phyloP scores from a whole-genome alignment of 495 filamentous ascomycete species.

The Apiosordaria backusii region DNA sequence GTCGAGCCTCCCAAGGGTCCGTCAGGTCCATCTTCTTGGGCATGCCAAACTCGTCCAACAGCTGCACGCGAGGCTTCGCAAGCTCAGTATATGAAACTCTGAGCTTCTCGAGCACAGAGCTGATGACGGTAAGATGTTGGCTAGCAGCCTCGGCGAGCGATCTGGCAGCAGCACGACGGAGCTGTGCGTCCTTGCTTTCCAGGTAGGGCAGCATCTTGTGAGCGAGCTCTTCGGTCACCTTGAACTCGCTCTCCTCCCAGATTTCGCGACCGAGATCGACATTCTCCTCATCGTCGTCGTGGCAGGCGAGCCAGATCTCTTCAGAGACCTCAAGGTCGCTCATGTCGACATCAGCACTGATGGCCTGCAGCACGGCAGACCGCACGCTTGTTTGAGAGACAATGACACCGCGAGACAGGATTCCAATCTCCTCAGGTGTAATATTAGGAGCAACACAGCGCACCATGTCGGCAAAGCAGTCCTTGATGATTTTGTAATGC shows the following conservation, averaged over 20 bases:
- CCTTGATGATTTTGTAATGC: slow-evolving; percentile 91
- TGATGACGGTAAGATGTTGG: slow-evolving; percentile 45
- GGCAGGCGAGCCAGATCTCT: slow-evolving; percentile 88
- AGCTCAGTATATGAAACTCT: slow-evolving; percentile 67
- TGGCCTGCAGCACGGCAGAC: slow-evolving; percentile 83
- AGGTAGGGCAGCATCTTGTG: slow-evolving; percentile 73
- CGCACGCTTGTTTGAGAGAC: slow-evolving; percentile 76
- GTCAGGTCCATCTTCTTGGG: slow-evolving; percentile 74
- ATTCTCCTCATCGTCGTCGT: slow-evolving; percentile 89
- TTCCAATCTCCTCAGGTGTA: slow-evolving; percentile 59
- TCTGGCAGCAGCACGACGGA: slow-evolving; percentile 78
- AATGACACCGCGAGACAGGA: slow-evolving; percentile 69
- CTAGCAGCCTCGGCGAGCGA: slow-evolving; percentile 71
- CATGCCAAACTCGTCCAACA: slow-evolving; percentile 91
- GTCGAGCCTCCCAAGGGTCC: slow-evolving; percentile 86
- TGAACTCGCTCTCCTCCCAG: slow-evolving; percentile 88
- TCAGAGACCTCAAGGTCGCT: slow-evolving; percentile 78
- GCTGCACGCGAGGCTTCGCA: slow-evolving; percentile 73
- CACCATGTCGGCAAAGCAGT: slow-evolving; percentile 80
- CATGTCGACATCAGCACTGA: slow-evolving; percentile 86
- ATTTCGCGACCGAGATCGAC: slow-evolving; percentile 76
- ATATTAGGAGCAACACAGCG: slow-evolving; percentile 77
- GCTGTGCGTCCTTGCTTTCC: slow-evolving; percentile 68
- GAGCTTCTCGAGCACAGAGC: slow-evolving; percentile 57
- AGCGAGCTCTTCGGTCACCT: slow-evolving; percentile 59